A percentile compares a stretch with the other conserved stretches of the same genome.
phyloP scores from a whole-genome alignment of 306 rosid genomes.

The Gillenia trifoliata region DNA sequence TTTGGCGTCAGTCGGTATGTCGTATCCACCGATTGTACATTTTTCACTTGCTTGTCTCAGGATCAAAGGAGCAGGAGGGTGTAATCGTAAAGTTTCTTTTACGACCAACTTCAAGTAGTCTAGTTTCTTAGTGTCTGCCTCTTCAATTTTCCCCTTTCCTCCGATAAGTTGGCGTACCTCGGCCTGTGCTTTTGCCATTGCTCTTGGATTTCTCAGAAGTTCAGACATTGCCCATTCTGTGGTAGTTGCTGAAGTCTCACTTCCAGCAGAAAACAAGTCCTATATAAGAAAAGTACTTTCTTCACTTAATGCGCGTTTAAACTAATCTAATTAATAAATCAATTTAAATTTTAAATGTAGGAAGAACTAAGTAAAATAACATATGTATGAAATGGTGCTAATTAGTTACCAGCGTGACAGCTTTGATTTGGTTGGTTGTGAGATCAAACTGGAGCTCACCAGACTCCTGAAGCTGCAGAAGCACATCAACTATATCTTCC shows the following conservation, averaged over 20 bases:
- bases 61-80: not conserved
- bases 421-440: not conserved
- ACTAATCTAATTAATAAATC: no score
- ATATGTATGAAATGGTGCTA: no score
- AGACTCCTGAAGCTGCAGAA: not conserved
- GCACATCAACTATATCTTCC: not conserved
- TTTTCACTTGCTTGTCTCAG: not conserved
- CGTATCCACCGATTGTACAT: not conserved
- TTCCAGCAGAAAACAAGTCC: not conserved
- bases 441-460: not conserved
- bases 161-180: not conserved
- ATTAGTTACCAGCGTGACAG: not conserved
- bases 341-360: no score
- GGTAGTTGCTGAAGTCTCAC: not conserved
- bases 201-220: not conserved
- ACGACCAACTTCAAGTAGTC: not conserved
- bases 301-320: no score
- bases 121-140: not conserved
- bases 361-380: no score
- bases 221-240: not conserved
- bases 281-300: no score
- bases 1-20: not conserved
- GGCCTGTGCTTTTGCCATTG: not conserved
- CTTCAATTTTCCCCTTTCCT: not conserved
- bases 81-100: not conserved